Evolutionary conservation across 1,139 yeast species (phyloP).

Genomic region (Geotrichum macrosporum): DNA sequence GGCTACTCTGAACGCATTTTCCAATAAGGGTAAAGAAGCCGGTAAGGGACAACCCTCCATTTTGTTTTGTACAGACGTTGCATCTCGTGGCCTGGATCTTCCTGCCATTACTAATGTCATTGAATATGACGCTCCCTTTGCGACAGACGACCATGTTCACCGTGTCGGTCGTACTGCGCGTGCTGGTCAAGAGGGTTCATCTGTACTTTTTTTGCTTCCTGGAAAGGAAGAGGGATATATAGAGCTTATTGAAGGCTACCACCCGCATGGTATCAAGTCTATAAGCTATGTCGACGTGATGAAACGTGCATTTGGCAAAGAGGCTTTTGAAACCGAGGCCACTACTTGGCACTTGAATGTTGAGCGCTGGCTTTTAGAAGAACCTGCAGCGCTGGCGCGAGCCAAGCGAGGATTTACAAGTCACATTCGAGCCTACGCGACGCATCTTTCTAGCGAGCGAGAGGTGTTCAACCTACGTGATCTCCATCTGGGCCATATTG

Average conservation of each 20-base stretch:
- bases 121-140: conserved; percentile 89
- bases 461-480: conserved; percentile 71
- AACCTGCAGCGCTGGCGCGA: conserved; percentile 58
- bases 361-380: conserved; percentile 82
- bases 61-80: conserved; percentile 84
- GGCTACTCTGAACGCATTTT: conserved; percentile 63
- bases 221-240: conserved; percentile 83
- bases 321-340: conserved; percentile 86
- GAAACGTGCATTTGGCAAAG: conserved; percentile 56
- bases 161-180: conserved; percentile 96
- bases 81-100: conserved; percentile 90
- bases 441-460: conserved; percentile 80
- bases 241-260: conserved; percentile 53
- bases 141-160: conserved; percentile 89
- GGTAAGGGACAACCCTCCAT: conserved; percentile 50
- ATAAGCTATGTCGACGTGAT: conserved; percentile 52
- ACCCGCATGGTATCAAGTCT: conserved; percentile 56
- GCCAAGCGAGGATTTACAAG: conserved; percentile 81
- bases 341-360: conserved; percentile 92
- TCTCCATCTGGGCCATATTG: conserved; percentile 90
- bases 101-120: conserved; percentile 67
- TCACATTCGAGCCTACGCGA: conserved; percentile 93
- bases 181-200: conserved; percentile 73
- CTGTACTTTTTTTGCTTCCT: conserved; percentile 75
- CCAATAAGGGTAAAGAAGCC: conserved; percentile 39